These are phyloP conservation scores for Aspergillus sp. DNA, from an alignment of 2,329 filamentous ascomycete genomes.

Conservation along the genomic window DNA sequence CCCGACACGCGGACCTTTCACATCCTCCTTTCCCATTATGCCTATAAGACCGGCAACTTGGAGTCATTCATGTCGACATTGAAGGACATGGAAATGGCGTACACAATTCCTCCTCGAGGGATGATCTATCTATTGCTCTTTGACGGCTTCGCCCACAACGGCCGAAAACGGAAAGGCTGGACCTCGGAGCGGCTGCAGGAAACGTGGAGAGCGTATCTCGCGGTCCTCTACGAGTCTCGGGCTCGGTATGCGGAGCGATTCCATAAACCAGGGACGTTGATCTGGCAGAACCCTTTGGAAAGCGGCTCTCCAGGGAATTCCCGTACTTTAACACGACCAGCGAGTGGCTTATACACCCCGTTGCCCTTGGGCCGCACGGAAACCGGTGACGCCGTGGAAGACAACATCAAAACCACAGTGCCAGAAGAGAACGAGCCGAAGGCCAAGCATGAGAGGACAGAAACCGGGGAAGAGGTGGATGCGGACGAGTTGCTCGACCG, in stretches of 20 bases:
- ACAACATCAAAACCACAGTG: constrained; percentile 4
- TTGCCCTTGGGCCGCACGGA: constrained; percentile 19
- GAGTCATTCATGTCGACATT: constrained; percentile 69
- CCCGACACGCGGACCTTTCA: constrained; percentile 79
- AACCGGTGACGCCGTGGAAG: constrained; percentile 2
- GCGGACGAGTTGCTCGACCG: constrained; percentile 15
- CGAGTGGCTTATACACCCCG: constrained; percentile 24
- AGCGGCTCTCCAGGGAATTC: constrained; percentile 7
- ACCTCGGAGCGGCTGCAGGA: constrained; percentile 65
- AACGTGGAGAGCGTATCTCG: constrained; percentile 65
- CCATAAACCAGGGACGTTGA: constrained; percentile 13
- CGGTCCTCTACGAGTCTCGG: constrained; percentile 38
- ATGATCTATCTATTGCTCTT: constrained; percentile 79
- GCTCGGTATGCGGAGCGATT: constrained; percentile 24
- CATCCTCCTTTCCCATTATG: constrained; percentile 74
- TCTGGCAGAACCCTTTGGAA: constrained; percentile 34
- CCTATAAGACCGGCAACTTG: constrained; percentile 67
- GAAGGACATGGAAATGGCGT: constrained; percentile 71
- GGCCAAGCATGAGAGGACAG: not conserved
- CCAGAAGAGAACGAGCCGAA: constrained; percentile 12
- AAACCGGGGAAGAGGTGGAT: constrained; percentile 11
- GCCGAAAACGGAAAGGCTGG: constrained; percentile 70
- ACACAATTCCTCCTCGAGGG: constrained; percentile 68
- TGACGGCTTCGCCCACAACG: constrained; percentile 76
- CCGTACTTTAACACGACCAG: constrained; percentile 7